Conservation (phyloP, 805 yeast species). For the Kluyveromyces aestuarii region DNA sequence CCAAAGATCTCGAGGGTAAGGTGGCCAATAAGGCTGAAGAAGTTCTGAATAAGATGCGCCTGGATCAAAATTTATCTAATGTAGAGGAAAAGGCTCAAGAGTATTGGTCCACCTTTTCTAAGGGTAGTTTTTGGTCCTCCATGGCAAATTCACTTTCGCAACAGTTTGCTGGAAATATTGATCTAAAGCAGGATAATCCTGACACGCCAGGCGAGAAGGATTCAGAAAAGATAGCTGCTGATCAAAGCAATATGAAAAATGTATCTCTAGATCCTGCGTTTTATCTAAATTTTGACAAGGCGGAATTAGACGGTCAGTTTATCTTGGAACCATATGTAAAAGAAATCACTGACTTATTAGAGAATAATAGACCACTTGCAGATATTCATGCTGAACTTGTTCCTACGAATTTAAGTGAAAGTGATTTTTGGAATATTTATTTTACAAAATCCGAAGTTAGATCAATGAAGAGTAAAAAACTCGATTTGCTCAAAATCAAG, state of each 20-base stretch:
- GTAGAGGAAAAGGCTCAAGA: conserved; percentile 63
- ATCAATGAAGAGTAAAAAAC: conserved; percentile 57
- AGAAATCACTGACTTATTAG: conserved; percentile 41
- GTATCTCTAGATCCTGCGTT: conserved; percentile 42
- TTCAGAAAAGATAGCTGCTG: conserved; percentile 30
- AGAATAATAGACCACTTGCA: conserved; percentile 41
- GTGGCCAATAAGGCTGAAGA: conserved; percentile 41
- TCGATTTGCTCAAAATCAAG: conserved; percentile 43
- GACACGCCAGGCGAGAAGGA: conserved; percentile 12
- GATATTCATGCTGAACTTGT: conserved; percentile 54
- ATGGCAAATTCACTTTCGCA: conserved; percentile 15
- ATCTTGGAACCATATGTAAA: conserved; percentile 39
- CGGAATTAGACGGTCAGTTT: conserved; percentile 26
- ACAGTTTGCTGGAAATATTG: conserved; percentile 16
- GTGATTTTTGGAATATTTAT: conserved; percentile 69
- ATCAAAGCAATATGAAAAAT: conserved; percentile 37
- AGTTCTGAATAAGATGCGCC: conserved; percentile 43
- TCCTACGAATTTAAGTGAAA: conserved; percentile 50
- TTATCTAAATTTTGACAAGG: conserved; percentile 25
- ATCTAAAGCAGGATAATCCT: conserved; percentile 6
- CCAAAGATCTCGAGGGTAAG: conserved; percentile 15
- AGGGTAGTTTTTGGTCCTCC: conserved; percentile 21
- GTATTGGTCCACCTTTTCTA: conserved; percentile 24
- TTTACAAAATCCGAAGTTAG: conserved; percentile 46
- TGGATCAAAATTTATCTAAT: conserved; percentile 65